phyloP scores from a whole-genome alignment of 2,329 filamentous ascomycete genomes.

The Pseudogymnoascus sp. region DNA sequence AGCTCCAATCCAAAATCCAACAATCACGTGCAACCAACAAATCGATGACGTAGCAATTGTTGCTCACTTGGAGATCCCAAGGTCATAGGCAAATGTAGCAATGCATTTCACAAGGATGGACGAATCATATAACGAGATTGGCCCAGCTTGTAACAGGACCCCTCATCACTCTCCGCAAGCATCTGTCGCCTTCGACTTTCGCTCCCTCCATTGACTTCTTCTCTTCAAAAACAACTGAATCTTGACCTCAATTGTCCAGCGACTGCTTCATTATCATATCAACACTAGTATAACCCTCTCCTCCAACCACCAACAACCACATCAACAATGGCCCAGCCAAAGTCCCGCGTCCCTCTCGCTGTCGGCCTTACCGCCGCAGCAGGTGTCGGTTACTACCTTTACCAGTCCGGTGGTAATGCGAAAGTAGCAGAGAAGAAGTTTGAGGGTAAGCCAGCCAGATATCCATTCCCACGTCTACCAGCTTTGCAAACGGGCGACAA shows the following conservation, averaged over 20 bases:
- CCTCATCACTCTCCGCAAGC: slow-evolving; percentile 3
- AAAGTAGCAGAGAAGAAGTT: slow-evolving; percentile 79
- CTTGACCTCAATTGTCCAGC: background rate
- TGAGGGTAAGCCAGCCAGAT: slow-evolving; percentile 56
- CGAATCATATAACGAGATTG: slow-evolving; percentile 1
- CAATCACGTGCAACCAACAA: background rate
- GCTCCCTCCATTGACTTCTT: slow-evolving; percentile 3
- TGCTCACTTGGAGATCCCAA: background rate
- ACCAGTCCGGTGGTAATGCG: slow-evolving; percentile 72
- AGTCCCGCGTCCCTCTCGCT: slow-evolving; percentile 33
- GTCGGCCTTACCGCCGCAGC: slow-evolving; percentile 58
- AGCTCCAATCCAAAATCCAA: background rate
- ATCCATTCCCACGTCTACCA: background rate
- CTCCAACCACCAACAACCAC: background rate
- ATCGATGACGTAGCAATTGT: background rate
- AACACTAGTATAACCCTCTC: slow-evolving; percentile 8
- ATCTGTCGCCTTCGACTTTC: background rate
- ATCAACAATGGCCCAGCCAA: slow-evolving; percentile 30
- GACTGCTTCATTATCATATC: background rate
- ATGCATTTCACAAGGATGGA: background rate
- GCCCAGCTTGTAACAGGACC: background rate
- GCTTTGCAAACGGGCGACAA: background rate
- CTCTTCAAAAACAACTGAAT: slow-evolving; percentile 4
- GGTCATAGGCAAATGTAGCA: slow-evolving; percentile 1
- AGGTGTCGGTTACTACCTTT: slow-evolving; percentile 83